Conservation (phyloP, 1,139 yeast species). For the Sporopachydermia cereana region DNA sequence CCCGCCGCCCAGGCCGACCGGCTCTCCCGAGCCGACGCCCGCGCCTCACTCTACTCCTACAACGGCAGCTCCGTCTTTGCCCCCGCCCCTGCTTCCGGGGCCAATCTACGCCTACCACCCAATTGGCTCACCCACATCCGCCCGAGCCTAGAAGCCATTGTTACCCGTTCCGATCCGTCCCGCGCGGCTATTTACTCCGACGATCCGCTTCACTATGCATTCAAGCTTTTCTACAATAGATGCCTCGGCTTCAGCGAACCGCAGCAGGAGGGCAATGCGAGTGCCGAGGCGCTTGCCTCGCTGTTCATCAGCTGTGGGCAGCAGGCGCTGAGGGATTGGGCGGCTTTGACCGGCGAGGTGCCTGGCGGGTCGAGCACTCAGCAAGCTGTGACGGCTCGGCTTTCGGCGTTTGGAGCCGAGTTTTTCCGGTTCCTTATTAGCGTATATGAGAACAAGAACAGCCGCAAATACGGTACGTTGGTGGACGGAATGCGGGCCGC, state of each 20-base stretch:
- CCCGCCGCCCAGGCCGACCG: neutral
- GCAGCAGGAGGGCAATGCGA: neutral
- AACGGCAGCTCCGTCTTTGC: neutral
- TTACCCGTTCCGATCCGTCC: neutral
- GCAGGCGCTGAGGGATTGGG: neutral
- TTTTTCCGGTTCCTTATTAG: constrained; percentile 1
- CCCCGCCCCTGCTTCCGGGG: neutral
- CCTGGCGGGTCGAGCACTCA: neutral
- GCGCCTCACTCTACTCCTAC: neutral
- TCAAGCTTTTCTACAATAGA: neutral
- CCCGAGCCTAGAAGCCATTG: neutral
- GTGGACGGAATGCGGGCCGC: neutral
- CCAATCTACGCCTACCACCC: neutral
- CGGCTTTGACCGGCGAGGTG: neutral
- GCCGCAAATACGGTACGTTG: neutral
- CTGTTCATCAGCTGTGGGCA: neutral
- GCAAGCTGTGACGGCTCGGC: neutral
- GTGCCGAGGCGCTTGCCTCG: neutral
- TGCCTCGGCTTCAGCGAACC: neutral
- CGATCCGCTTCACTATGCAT: neutral
- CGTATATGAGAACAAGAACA: neutral
- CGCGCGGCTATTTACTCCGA: neutral
- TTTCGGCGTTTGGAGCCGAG: neutral
- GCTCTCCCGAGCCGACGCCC: neutral
- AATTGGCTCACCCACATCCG: neutral